Evolutionary conservation across 1,284 basidiomycete genomes (phyloP), one percentile per base, ranked within the genome.

Genomic region (Sutorius eximius): DNA sequence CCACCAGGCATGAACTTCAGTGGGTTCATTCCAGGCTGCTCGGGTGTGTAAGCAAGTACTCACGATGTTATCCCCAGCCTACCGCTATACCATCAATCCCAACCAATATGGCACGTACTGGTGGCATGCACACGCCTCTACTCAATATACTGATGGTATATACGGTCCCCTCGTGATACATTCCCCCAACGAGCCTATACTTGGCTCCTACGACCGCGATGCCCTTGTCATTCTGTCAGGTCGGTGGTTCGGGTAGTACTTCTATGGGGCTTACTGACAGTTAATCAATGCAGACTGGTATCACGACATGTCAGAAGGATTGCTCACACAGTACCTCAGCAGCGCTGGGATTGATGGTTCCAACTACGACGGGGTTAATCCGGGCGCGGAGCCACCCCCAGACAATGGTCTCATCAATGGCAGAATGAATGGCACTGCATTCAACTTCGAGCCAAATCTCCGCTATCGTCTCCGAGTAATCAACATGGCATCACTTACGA

Each of bases 371-470:
- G 67, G 67, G 8, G n/a, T 30, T 15, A 72, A 69, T 50, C 50
- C 69, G 0, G 70, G 67, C 29, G 70, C 69, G 13, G 67, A 71
- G 45, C 67, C 67, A 41, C 64, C 68, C 33, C 69, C 70, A 51
- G 69, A 69, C 49, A 71, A 42, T 42, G 67, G 67, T 44, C 70
- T 69, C 44, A 72, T 69, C 57, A 72, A 69, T 24, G 67, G 71
- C 45, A 59, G 49, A 48, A 66, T 38, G 64, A 69, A 4, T 34
- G 66, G 58, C 27, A 44, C 62, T 10, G 29, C 57, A 2, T 66
- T 69, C 30, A n/a, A 55, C 40, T 47, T 69, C 38, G 56, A 71
- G 46, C 62, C 66, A 20, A 68, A 71, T 50, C 48, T 59, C 29
- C 60, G 60, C n/a, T 69, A 72, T 36, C 67, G 70, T 38, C 56